Conservation (phyloP, 108 stramenopile genomes). For the Parietichytrium sp. region DNA sequence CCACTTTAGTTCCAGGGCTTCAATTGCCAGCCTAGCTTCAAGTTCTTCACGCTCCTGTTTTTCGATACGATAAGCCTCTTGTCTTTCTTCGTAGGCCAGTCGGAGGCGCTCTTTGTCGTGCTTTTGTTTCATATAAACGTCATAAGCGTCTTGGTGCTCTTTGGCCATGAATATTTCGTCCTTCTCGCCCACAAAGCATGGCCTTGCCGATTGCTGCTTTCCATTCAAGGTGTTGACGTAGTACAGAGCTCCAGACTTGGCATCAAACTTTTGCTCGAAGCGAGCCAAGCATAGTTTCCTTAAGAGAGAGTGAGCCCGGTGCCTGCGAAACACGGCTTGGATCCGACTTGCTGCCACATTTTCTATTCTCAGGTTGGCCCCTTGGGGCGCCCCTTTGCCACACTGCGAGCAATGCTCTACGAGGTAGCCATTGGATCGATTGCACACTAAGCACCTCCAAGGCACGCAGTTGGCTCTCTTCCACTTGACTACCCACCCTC, state of each 20-base stretch:
- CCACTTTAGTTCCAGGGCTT: background rate
- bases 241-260: background rate
- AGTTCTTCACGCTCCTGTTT: background rate
- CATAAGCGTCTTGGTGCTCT: background rate
- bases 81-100: background rate
- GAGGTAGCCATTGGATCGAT: background rate
- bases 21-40: background rate
- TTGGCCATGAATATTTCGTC: background rate
- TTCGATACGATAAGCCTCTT: background rate
- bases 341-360: background rate
- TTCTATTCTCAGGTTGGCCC: background rate
- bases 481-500: slow-evolving; percentile 3
- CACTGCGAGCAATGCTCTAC: background rate
- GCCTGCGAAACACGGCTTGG: background rate
- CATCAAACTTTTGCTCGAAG: background rate
- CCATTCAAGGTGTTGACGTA: background rate
- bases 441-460: slow-evolving; percentile 3
- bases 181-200: too few species aligned
- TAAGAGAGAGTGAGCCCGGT: background rate
- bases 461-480: background rate
- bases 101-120: background rate
- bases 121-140: background rate
- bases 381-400: background rate
- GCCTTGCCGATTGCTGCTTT: background rate
- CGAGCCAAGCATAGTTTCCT: background rate